These are phyloP conservation scores for Cucurbita pepo DNA, from an alignment of 306 rosid species.

Conservation along the genomic window DNA sequence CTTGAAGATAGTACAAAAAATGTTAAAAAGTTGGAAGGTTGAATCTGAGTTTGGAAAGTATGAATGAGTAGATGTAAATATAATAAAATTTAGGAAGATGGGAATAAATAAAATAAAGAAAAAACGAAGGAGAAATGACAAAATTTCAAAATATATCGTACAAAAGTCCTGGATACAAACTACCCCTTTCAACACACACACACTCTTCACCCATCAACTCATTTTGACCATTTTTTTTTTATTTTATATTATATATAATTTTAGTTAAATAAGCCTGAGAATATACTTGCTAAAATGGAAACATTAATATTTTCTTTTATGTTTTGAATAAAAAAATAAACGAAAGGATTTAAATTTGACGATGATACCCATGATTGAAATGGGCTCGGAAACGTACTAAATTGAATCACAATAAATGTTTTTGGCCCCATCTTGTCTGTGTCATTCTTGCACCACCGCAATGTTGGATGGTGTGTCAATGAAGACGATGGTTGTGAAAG, in stretches of 20 bases:
- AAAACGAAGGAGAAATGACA: not conserved
- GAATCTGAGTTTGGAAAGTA: too few relatives aligned
- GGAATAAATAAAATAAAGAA: not conserved
- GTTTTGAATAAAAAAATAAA: not conserved
- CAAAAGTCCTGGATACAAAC: not conserved
- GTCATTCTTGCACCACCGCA: not conserved
- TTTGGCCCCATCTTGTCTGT: conserved; percentile 3
- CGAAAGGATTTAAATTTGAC: not conserved
- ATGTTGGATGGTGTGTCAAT: too few relatives aligned
- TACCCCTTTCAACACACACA: not conserved
- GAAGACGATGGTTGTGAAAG: too few relatives aligned
- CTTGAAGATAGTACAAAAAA: too few relatives aligned
- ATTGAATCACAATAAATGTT: not conserved
- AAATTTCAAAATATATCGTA: not conserved
- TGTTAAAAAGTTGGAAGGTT: too few relatives aligned
- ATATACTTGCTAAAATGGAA: not conserved
- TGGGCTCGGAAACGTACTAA: not conserved
- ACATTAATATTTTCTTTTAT: not conserved
- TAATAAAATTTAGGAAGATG: not conserved
- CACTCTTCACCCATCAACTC: not conserved
- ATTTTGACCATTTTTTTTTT: not conserved
- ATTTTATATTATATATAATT: not conserved
- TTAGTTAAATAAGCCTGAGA: not conserved
- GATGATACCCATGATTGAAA: not conserved
- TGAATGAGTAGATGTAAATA: too few relatives aligned